Percentiles rank a stretch among this genome's conserved stretches.
Conservation (phyloP, 768 basidiomycete genomes). For the Exsudoporus frostii region DNA sequence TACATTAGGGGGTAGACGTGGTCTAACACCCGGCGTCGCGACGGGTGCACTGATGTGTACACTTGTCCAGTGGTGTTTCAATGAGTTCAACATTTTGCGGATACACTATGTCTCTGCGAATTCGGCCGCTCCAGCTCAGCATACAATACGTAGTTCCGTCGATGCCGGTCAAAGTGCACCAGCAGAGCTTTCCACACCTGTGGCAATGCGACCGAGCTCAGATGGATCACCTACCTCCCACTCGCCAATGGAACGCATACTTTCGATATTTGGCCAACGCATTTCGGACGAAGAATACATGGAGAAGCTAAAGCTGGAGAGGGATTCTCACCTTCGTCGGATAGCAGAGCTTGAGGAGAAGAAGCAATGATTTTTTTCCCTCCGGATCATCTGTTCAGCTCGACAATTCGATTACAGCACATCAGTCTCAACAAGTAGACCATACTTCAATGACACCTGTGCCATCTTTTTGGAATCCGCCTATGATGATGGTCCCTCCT, state of each 20-base stretch:
- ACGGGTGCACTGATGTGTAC: constrained; percentile 59
- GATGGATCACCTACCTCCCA: neutral
- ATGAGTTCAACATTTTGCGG: constrained; percentile 61
- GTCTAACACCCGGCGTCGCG: constrained; percentile 55
- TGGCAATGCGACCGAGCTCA: constrained; percentile 15
- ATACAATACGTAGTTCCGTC: neutral
- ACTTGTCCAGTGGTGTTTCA: constrained; percentile 64
- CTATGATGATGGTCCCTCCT: constrained; percentile 50
- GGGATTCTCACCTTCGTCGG: constrained; percentile 50
- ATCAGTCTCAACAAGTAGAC: constrained; percentile 24
- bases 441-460: constrained; percentile 67
- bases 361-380: constrained; percentile 7
- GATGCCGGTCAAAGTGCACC: neutral
- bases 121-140: neutral
- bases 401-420: neutral
- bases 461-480: constrained; percentile 56
- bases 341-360: constrained; percentile 51
- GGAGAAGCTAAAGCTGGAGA: constrained; percentile 50
- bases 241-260: constrained; percentile 38
- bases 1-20: constrained; percentile 54
- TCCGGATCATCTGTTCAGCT: neutral
- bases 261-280: constrained; percentile 32
- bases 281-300: constrained; percentile 76
- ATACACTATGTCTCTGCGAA: constrained; percentile 51
- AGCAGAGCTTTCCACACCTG: constrained; percentile 1